Conservation (phyloP, 1,139 yeast species). For the Saccharomyces hybrid region DNA sequence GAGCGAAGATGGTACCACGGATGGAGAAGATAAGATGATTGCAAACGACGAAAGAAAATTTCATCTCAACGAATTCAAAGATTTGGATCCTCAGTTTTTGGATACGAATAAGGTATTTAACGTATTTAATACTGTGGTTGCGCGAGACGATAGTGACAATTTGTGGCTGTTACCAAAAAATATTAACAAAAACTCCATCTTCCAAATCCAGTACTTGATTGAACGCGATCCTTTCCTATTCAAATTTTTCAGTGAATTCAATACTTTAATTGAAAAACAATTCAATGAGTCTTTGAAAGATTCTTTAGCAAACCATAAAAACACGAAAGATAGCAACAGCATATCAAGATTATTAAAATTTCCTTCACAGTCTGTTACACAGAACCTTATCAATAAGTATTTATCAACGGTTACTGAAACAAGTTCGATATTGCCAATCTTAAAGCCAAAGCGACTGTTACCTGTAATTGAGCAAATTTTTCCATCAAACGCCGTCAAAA, state of each 20-base stretch:
- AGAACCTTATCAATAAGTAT: slow-evolving; percentile 17
- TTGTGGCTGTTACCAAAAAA: background rate
- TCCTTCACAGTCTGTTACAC: slow-evolving; percentile 14
- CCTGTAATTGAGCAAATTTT: slow-evolving; percentile 14
- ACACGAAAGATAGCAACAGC: background rate
- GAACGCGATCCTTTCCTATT: background rate
- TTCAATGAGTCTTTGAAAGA: background rate
- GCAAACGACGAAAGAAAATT: background rate
- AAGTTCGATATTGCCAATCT: slow-evolving; percentile 17
- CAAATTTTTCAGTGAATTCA: background rate
- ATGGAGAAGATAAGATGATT: background rate
- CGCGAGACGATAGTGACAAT: background rate
- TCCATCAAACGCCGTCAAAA: slow-evolving; percentile 13
- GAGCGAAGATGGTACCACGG: slow-evolving; percentile 4
- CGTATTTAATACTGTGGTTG: background rate
- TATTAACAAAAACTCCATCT: background rate
- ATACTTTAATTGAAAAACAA: background rate
- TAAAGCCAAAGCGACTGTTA: slow-evolving; percentile 15
- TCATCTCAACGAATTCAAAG: slow-evolving; percentile 3
- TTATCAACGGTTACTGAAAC: slow-evolving; percentile 15
- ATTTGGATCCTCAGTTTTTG: slow-evolving; percentile 4
- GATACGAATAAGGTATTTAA: slow-evolving; percentile 2
- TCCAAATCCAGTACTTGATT: background rate
- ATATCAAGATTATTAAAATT: slow-evolving; percentile 8
- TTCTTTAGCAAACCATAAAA: background rate